Evolutionary conservation across 164 flowering plant species (phyloP), one percentile per base, ranked within the genome.

Genomic region (Cinnamomum micranthum): DNA sequence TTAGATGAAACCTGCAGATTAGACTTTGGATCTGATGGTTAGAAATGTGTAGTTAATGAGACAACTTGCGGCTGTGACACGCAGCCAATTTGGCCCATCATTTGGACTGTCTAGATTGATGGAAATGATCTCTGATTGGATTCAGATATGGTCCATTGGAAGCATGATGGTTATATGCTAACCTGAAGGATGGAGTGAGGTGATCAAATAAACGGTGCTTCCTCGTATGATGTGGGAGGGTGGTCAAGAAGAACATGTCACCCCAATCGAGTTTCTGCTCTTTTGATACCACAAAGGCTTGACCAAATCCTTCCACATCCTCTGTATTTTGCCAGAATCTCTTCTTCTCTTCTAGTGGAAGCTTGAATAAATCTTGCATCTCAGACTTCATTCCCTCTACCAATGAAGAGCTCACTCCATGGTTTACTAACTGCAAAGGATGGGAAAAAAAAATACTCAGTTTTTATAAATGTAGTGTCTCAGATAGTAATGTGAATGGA

Each of bases 191-290:
- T 31, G 73, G 33, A 12, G 91, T 86, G 20, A 5, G 58, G 2
- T 70, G 71, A 1, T 86, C 85, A 81, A 84, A 86, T 23, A 84
- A n/a, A 73, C 63, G 73, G 55, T 80, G 55, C 55, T 80, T 80
- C 71, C 85, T 82, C 4, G 50, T 41, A 58, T 62, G 35, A 6
- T 33, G 25, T 58, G 91, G 88, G 0, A 31, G 76, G 7, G 81
- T 7, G 41, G 71, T 5, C 47, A 86, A 80, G 73, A 77, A 81
- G 33, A 82, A 70, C 86, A 86, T 81, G 83, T 86, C 89, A 3
- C 79, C 83, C 92, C 89, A 89, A 24, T 89, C 88, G 27, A 89
- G 87, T 77, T 86, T 83, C 51, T 83, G 88, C 23, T 87, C 86
- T 33, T 87, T 82, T 12, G 88, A 81, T 1, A 84, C 71, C 62